phyloP scores from a whole-genome alignment of 257 asterid genomes.

The Petunia secreta region DNA sequence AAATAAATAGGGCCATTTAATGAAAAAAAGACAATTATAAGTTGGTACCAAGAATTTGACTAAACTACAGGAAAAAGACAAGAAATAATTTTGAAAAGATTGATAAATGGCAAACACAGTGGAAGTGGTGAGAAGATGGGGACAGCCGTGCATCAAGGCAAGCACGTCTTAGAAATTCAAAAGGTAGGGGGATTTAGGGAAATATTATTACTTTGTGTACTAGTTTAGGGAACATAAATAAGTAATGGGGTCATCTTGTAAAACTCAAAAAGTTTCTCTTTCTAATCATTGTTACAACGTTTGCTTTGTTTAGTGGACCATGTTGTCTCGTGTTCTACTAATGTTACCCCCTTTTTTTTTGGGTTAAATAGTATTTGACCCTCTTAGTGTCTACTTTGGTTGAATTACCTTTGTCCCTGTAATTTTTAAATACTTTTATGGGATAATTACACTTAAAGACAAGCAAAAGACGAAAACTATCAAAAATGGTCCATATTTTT shows the following conservation, averaged over 20 bases:
- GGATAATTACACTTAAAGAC: too few species aligned
- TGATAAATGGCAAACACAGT: neutral
- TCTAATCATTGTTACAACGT: conserved; percentile 57
- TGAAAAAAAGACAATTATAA: conserved; percentile 13
- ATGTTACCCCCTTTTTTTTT: neutral
- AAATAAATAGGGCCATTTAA: conserved; percentile 31
- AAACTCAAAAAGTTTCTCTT: conserved; percentile 29
- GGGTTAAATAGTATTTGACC: neutral
- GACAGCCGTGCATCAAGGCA: conserved; percentile 19
- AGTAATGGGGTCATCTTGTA: neutral
- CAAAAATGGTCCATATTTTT: too few species aligned
- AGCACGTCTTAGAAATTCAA: conserved; percentile 27
- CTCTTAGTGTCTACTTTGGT: neutral
- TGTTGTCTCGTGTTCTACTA: neutral
- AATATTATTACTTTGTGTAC: neutral
- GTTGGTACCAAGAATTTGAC: conserved; percentile 31
- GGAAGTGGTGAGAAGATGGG: neutral
- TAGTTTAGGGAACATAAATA: neutral
- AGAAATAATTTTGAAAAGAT: conserved; percentile 3
- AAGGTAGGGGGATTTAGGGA: neutral
- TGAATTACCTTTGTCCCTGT: too few species aligned
- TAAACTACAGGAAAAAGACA: conserved; percentile 22
- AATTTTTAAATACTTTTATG: too few species aligned
- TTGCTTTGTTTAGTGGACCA: conserved; percentile 49
- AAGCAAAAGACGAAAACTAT: too few species aligned